Percentiles rank a stretch among this genome's conserved stretches.
These are phyloP conservation scores for Lyophyllum decastes DNA, from an alignment of 768 basidiomycete species.

Conservation along the genomic window DNA sequence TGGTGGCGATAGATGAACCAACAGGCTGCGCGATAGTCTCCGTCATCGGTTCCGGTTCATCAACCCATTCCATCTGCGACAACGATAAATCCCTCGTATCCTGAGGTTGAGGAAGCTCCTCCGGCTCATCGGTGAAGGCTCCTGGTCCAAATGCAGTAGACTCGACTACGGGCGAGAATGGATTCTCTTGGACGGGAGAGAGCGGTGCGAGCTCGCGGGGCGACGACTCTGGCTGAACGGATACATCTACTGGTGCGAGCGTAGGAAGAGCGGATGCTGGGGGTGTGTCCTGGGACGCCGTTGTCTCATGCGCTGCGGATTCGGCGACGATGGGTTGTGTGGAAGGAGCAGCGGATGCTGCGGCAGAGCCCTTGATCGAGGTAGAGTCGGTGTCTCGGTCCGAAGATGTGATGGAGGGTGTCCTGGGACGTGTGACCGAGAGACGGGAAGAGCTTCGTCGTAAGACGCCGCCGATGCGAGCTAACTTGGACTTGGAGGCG, in stretches of 20 bases:
- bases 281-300: no score
- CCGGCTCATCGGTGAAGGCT: slow-evolving; percentile 54
- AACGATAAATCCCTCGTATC: slow-evolving; percentile 25
- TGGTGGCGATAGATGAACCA: not conserved
- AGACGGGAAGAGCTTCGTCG: slow-evolving; percentile 19
- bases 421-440: slow-evolving; percentile 33
- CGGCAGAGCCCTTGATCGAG: slow-evolving; percentile 24
- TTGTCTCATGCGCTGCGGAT: no score
- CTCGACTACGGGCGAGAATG: slow-evolving; percentile 40
- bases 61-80: slow-evolving; percentile 14
- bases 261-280: slow-evolving; percentile 40
- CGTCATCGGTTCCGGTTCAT: slow-evolving; percentile 10
- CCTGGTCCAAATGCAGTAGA: slow-evolving; percentile 43
- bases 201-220: not conserved
- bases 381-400: slow-evolving; percentile 27
- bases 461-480: not conserved
- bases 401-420: slow-evolving; percentile 26
- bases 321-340: not conserved
- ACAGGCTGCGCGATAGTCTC: not conserved
- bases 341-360: not conserved
- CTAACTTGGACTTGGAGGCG: not conserved
- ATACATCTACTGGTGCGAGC: slow-evolving; percentile 27
- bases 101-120: slow-evolving; percentile 38
- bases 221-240: slow-evolving; percentile 9
- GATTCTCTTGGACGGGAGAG: slow-evolving; percentile 26